Percentiles rank a stretch among this genome's conserved stretches.
Evolutionary conservation across 2,329 filamentous ascomycete species (phyloP).

Genomic region (Colletotrichum aenigma): DNA sequence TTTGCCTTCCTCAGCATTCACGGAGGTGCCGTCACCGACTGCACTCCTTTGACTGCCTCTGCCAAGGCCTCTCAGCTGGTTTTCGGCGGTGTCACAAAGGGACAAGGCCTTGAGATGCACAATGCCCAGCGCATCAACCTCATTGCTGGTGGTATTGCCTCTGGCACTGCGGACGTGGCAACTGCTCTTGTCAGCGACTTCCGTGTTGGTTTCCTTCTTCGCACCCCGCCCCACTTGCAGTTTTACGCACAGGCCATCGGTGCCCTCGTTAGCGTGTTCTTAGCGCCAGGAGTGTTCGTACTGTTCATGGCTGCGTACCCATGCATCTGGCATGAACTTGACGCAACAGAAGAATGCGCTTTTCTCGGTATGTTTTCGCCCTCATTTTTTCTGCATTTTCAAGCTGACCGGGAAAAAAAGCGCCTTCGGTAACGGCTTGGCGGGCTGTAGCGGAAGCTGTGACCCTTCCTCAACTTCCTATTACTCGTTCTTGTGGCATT

Average conservation of each 20-base stretch:
- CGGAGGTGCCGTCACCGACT: constrained; percentile 59
- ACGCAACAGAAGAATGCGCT: constrained; percentile 50
- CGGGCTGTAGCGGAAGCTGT: constrained; percentile 67
- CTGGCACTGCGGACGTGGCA: constrained; percentile 59
- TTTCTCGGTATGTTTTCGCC: constrained; percentile 42
- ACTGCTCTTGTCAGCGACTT: constrained; percentile 65
- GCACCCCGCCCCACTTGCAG: constrained; percentile 68
- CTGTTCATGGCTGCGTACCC: constrained; percentile 73
- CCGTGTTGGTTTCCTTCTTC: constrained; percentile 70
- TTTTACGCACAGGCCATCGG: constrained; percentile 70
- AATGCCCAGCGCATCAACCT: constrained; percentile 67
- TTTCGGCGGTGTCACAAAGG: constrained; percentile 67
- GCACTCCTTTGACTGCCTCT: constrained; percentile 68
- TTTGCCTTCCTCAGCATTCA: constrained; percentile 60
- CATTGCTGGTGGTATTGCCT: constrained; percentile 63
- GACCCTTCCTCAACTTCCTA: constrained; percentile 59
- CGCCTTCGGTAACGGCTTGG: constrained; percentile 70
- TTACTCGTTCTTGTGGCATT: constrained; percentile 57
- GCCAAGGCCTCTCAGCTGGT: constrained; percentile 73
- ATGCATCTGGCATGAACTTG: constrained; percentile 59
- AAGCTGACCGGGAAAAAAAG: not conserved
- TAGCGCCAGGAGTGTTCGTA: constrained; percentile 70
- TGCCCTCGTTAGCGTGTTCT: constrained; percentile 67
- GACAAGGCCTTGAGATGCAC: constrained; percentile 50
- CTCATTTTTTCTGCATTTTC: not conserved